phyloP scores from a whole-genome alignment of 2,329 filamentous ascomycete species.

The Nemania bipapillata region DNA sequence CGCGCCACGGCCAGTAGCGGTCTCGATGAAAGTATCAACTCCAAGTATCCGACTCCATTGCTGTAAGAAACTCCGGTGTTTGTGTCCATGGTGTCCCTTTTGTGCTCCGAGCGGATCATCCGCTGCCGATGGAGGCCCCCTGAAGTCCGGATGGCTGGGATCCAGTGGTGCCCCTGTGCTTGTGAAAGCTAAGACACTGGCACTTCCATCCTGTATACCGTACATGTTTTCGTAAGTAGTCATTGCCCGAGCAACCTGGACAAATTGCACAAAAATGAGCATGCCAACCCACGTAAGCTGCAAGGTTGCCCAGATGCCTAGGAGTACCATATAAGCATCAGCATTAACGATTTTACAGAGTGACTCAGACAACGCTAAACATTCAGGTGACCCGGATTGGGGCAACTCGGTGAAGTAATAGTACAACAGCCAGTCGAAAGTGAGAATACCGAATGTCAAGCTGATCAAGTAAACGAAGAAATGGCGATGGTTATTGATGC shows the following conservation, averaged over 20 bases:
- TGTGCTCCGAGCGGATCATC: conserved; percentile 55
- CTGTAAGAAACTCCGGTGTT: conserved; percentile 74
- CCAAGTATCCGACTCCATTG: conserved; percentile 88
- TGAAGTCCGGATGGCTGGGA: conserved; percentile 70
- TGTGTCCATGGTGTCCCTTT: conserved; percentile 59
- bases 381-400: conserved; percentile 64
- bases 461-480: conserved; percentile 90
- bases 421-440: conserved; percentile 77
- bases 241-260: conserved; percentile 90
- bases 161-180: conserved; percentile 80
- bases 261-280: conserved; percentile 91
- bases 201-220: conserved; percentile 72
- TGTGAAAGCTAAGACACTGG: conserved; percentile 73
- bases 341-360: conserved; percentile 81
- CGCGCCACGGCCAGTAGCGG: conserved; percentile 83
- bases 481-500: conserved; percentile 93
- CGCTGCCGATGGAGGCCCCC: conserved; percentile 57
- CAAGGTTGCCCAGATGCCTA: conserved; percentile 80
- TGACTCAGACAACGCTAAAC: conserved; percentile 78
- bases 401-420: conserved; percentile 74
- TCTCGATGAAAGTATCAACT: conserved; percentile 92
- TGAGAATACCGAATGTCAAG: conserved; percentile 78
- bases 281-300: conserved; percentile 98
- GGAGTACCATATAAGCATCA: conserved; percentile 84
- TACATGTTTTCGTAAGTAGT: conserved; percentile 98